Conservation (phyloP, 2,329 filamentous ascomycete species). For the Hypocrella siamensis region DNA sequence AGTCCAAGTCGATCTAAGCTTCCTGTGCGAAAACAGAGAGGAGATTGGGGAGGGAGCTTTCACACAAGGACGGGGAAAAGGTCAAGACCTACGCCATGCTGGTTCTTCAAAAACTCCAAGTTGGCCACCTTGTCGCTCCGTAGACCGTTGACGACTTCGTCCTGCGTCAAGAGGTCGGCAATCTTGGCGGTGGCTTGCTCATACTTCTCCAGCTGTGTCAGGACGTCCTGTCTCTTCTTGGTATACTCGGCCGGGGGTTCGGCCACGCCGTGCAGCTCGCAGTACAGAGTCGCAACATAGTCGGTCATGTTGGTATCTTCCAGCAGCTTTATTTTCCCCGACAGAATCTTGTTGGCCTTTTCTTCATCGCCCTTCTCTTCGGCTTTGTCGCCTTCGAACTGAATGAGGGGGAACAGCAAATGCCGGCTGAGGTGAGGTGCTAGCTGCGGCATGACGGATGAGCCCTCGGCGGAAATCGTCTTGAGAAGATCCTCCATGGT, state of each 20-base stretch:
- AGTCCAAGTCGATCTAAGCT: neutral
- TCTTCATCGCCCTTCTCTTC: constrained; percentile 51
- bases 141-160: constrained; percentile 80
- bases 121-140: constrained; percentile 97
- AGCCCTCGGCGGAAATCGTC: constrained; percentile 47
- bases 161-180: constrained; percentile 68
- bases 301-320: constrained; percentile 99
- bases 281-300: constrained; percentile 84
- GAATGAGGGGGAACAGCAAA: constrained; percentile 88
- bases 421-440: constrained; percentile 89
- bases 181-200: constrained; percentile 84
- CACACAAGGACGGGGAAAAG: too few relatives aligned
- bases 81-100: constrained; percentile 61
- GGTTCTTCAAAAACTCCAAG: constrained; percentile 94
- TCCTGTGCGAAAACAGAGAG: constrained; percentile 6
- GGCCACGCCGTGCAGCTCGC: constrained; percentile 69
- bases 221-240: constrained; percentile 77
- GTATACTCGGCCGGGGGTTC: constrained; percentile 72
- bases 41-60: too few relatives aligned
- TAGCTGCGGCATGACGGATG: constrained; percentile 76
- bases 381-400: constrained; percentile 74
- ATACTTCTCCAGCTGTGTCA: constrained; percentile 67
- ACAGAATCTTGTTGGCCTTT: constrained; percentile 53
- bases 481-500: constrained; percentile 26
- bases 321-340: constrained; percentile 83